These are phyloP conservation scores for Penicillium frequentans DNA, from an alignment of 2,329 filamentous ascomycete species.

Conservation along the genomic window DNA sequence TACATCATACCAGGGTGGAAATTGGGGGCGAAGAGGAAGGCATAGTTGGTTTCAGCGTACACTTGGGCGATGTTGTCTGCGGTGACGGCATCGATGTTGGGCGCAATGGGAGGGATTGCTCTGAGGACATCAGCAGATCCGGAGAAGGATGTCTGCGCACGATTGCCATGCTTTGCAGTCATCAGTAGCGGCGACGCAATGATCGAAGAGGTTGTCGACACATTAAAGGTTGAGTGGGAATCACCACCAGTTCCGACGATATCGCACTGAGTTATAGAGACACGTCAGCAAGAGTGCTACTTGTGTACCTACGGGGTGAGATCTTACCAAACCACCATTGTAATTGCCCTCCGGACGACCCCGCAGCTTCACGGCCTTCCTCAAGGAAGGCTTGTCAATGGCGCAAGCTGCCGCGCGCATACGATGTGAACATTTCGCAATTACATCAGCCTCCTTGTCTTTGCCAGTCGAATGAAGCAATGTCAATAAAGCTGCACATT, in stretches of 20 bases:
- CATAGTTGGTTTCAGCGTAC: slow-evolving; percentile 82
- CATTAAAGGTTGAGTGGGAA: slow-evolving; percentile 96
- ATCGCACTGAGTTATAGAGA: slow-evolving; percentile 62
- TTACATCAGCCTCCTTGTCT: slow-evolving; percentile 80
- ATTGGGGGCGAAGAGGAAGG: slow-evolving; percentile 91
- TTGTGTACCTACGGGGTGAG: not conserved
- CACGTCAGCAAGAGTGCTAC: not conserved
- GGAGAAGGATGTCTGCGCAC: slow-evolving; percentile 90
- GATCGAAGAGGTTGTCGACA: slow-evolving; percentile 92
- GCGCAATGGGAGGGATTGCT: slow-evolving; percentile 69
- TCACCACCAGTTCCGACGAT: slow-evolving; percentile 98
- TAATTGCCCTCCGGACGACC: slow-evolving; percentile 72
- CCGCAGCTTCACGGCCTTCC: slow-evolving; percentile 59
- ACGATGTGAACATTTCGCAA: slow-evolving; percentile 77
- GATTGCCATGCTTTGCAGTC: slow-evolving; percentile 93
- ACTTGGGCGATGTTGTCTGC: slow-evolving; percentile 69
- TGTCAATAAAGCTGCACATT: slow-evolving; percentile 83
- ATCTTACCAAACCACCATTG: slow-evolving; percentile 71
- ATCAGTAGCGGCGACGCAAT: slow-evolving; percentile 81
- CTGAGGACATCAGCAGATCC: slow-evolving; percentile 90
- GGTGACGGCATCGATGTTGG: slow-evolving; percentile 71
- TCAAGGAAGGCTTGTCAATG: slow-evolving; percentile 66
- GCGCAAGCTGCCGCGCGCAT: slow-evolving; percentile 80
- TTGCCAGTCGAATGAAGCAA: slow-evolving; percentile 87
- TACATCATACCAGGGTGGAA: slow-evolving; percentile 96